Evolutionary conservation across 441 rosid species (phyloP), one percentile per base, ranked within the genome.

Genomic region (Viola pubescens): DNA sequence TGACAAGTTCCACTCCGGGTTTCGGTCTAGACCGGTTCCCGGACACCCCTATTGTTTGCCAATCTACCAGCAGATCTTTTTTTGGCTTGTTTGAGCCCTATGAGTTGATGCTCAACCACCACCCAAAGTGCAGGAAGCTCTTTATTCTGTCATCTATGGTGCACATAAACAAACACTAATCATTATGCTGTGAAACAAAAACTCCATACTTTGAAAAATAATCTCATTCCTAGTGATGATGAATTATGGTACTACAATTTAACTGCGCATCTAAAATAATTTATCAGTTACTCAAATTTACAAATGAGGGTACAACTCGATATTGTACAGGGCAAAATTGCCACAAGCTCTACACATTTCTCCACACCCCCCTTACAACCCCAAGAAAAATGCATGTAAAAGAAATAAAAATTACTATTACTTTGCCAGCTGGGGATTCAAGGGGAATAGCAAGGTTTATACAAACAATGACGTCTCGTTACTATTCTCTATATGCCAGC

Each of bases 401-500:
- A 7, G 10, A 54, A 11, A 42, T 3, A 56, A 46, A 4, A 2
- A 11, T 7, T 16, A 9, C 4, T 41, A 41, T 41, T 9, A 14
- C 10, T 14, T 40, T 41, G 7, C 37, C 37, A 45, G 37, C 39
- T 9, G 45, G 34, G 34, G 34, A 40, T n/a, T 9, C 0, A 34
- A 48, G 44, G 37, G 7, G 16, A 45, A 48, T 46, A 19, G 26
- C 26, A 19, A 19, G 26, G 26, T 19, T 19, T 19, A 19, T 19
- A 19, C 26, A 5, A 51, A 4, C 3, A 44, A 14, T 45, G 9
- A n/a, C 19, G 14, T 44, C 4, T 7, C 13, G 19, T 50, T 58
- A 63, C 6, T 57, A 50, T 51, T 42, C 55, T 51, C 11, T 45
- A 34, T 56, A 87, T 86, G 54, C 91, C 87, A 14, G 78, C 78